phyloP scores from a whole-genome alignment of 1,284 basidiomycete genomes.

The Ustilago esculenta region DNA sequence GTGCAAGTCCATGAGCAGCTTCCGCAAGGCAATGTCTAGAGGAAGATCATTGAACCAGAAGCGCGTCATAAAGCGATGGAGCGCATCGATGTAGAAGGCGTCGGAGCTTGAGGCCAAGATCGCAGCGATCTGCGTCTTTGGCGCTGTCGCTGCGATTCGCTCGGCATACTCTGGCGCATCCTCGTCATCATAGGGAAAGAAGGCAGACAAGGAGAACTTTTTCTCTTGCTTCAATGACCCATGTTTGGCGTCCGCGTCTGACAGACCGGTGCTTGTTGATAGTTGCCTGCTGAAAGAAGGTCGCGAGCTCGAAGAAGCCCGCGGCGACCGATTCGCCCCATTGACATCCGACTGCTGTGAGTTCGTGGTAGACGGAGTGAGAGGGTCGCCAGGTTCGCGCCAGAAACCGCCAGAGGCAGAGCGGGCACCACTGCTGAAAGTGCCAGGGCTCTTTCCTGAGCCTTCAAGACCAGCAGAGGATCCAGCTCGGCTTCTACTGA shows the following conservation, averaged over 20 bases:
- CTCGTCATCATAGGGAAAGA: slow-evolving; percentile 47
- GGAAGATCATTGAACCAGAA: slow-evolving; percentile 86
- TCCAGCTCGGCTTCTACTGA: slow-evolving; percentile 32
- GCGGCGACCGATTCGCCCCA: slow-evolving; percentile 14
- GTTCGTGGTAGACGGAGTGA: neutral
- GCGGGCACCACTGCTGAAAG: slow-evolving; percentile 18
- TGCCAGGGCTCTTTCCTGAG: slow-evolving; percentile 32
- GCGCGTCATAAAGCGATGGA: slow-evolving; percentile 77
- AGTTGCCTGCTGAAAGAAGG: slow-evolving; percentile 38
- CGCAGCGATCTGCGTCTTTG: slow-evolving; percentile 50
- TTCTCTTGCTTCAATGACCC: slow-evolving; percentile 20
- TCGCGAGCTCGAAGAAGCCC: slow-evolving; percentile 30
- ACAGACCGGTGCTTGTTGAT: slow-evolving; percentile 17
- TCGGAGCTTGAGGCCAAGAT: slow-evolving; percentile 73
- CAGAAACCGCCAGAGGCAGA: slow-evolving; percentile 20
- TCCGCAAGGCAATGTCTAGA: slow-evolving; percentile 89
- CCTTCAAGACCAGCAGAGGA: slow-evolving; percentile 40
- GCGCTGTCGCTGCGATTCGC: slow-evolving; percentile 32
- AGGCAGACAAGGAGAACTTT: slow-evolving; percentile 41
- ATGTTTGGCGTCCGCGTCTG: slow-evolving; percentile 20
- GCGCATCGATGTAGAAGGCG: slow-evolving; percentile 76
- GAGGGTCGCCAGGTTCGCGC: slow-evolving; percentile 24
- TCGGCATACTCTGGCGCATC: slow-evolving; percentile 49
- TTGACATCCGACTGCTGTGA: slow-evolving; percentile 8
- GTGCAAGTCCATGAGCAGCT: slow-evolving; percentile 87